phyloP scores from a whole-genome alignment of 768 basidiomycete genomes.

The Myochromella boudieri region DNA sequence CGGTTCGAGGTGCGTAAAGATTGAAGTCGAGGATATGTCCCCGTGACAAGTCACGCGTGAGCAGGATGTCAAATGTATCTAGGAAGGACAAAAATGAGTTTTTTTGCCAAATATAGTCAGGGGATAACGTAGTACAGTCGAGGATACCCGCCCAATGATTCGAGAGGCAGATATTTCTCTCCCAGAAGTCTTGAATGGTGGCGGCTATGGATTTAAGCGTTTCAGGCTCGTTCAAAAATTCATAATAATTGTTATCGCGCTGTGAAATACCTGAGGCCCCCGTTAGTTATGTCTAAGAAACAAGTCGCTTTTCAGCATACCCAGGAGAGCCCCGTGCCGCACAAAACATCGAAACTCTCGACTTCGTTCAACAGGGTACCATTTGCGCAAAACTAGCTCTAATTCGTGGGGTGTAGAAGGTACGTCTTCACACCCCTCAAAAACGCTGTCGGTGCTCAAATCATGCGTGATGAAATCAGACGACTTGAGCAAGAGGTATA shows the following conservation, averaged over 20 bases:
- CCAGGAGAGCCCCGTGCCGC: slow-evolving; percentile 64
- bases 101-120: background rate
- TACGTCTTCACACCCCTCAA: slow-evolving; percentile 54
- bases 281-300: background rate
- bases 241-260: slow-evolving; percentile 86
- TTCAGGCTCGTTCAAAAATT: slow-evolving; percentile 68
- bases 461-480: slow-evolving; percentile 90
- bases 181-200: slow-evolving; percentile 65
- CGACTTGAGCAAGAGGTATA: slow-evolving; percentile 90
- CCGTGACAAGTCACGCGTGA: slow-evolving; percentile 75
- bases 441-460: slow-evolving; percentile 57
- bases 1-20: slow-evolving; percentile 84
- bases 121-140: slow-evolving; percentile 61
- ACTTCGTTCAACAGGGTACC: slow-evolving; percentile 82
- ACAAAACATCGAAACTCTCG: slow-evolving; percentile 94
- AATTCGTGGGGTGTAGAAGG: slow-evolving; percentile 46
- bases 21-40: slow-evolving; percentile 92
- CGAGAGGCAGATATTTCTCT: slow-evolving; percentile 53
- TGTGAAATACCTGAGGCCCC: slow-evolving; percentile 70
- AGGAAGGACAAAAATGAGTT: slow-evolving; percentile 7
- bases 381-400: slow-evolving; percentile 88
- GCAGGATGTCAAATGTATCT: slow-evolving; percentile 87
- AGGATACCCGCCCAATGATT: slow-evolving; percentile 50
- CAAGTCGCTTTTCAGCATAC: slow-evolving; percentile 40
- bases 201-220: slow-evolving; percentile 54